Conservation (phyloP, 352 stramenopile species). For the Phytophthora multivora region DNA sequence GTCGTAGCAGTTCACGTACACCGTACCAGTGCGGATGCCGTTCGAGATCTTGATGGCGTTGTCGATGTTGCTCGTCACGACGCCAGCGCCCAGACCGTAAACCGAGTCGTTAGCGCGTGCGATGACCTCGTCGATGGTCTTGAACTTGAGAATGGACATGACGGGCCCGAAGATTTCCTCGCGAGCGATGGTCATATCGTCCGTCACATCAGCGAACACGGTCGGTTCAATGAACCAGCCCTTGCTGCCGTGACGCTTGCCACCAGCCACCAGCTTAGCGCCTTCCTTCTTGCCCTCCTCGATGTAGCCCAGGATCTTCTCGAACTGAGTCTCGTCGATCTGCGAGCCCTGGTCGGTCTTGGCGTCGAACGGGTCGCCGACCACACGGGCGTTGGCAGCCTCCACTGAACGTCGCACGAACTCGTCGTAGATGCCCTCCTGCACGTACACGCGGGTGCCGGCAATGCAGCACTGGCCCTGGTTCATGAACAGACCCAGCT, state of each 20-base stretch:
- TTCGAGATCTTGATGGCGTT: conserved; percentile 86
- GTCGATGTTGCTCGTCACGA: conserved; percentile 88
- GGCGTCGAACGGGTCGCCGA: conserved; percentile 59
- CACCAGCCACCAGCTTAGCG: conserved; percentile 74
- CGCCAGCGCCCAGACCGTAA: conserved; percentile 86
- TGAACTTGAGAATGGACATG: conserved; percentile 3
- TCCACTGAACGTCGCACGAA: conserved; percentile 69
- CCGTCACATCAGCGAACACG: conserved; percentile 80
- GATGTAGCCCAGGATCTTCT: conserved; percentile 87
- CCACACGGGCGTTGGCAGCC: conserved; percentile 46
- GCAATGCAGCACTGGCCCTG: conserved; percentile 89
- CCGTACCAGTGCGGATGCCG: conserved; percentile 87
- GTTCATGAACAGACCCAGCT: conserved; percentile 79
- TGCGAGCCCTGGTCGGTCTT: conserved; percentile 53
- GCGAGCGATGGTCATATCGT: conserved; percentile 42
- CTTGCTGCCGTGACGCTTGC: conserved; percentile 58
- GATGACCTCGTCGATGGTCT: conserved; percentile 65
- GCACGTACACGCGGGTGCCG: conserved; percentile 80
- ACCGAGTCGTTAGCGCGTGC: conserved; percentile 77
- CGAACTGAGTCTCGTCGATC: conserved; percentile 64
- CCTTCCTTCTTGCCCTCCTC: conserved; percentile 78
- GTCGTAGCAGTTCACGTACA: conserved; percentile 95
- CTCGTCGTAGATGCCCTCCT: conserved; percentile 84
- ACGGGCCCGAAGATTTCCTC: neutral
- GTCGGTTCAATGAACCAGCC: conserved; percentile 93